Percentiles rank a stretch among this genome's conserved stretches.
These are phyloP conservation scores for Dendrobium officinale DNA, from an alignment of 106 monocot genomes.

Conservation along the genomic window DNA sequence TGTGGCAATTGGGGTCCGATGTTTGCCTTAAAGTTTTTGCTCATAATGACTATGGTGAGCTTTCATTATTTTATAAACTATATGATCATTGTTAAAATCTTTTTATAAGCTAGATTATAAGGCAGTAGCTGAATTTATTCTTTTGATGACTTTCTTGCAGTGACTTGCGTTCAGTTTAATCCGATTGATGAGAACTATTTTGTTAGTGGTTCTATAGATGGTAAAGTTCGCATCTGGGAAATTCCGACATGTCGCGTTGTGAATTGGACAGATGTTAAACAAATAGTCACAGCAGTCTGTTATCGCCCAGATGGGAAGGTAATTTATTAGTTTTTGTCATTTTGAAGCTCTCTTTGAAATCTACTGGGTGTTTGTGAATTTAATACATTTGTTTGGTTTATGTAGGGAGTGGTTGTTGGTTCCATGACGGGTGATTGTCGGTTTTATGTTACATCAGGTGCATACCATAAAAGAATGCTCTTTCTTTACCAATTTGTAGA, in stretches of 20 bases:
- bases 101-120: neutral
- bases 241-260: conserved; percentile 41
- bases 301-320: conserved; percentile 69
- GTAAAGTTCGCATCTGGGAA: conserved; percentile 79
- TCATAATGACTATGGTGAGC: conserved; percentile 40
- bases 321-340: neutral
- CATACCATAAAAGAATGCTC: neutral
- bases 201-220: conserved; percentile 79
- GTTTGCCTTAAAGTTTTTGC: conserved; percentile 27
- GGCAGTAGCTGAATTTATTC: neutral
- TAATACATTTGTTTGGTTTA: conserved; percentile 2
- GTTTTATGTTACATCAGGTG: conserved; percentile 72
- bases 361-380: neutral
- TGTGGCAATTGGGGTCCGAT: conserved; percentile 32
- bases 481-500: neutral
- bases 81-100: neutral
- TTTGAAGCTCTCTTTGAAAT: neutral
- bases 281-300: conserved; percentile 62
- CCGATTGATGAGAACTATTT: conserved; percentile 57
- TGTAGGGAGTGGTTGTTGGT: conserved; percentile 62
- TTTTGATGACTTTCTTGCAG: conserved; percentile 31
- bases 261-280: conserved; percentile 55
- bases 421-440: conserved; percentile 59
- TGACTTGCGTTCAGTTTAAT: conserved; percentile 75
- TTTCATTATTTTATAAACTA: neutral